Evolutionary conservation across 257 asterid genomes (phyloP), one percentile per base, ranked within the genome.

Genomic region (Plantago major): DNA sequence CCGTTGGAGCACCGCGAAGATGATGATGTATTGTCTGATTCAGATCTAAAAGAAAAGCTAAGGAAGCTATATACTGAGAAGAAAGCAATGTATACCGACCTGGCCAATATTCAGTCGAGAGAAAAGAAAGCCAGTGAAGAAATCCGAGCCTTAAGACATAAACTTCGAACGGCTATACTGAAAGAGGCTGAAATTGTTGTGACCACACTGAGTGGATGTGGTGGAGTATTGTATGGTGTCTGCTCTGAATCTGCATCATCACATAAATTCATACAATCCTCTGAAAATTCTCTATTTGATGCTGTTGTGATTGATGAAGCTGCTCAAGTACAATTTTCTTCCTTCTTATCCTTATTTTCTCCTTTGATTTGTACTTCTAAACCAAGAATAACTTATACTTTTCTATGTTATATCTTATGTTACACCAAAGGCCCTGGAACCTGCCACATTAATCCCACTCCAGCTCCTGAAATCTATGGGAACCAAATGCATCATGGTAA

Each of bases 231-330:
- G 38, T 87, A 84, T 74, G 97, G 94, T 68, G 97, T 83, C 69
- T 89, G 99, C 78, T 77, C 95, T 45, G 96, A 85, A 68, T 80
- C 95, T 30, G 62, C 78, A 59, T 76, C 85, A 48, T 73, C 81
- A 78, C 89, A 89, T 73, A 93, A 80, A 69, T 93, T 93, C 77
- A 64, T 76, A 63, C 70, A 72, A 69, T 71, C 95, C 67, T 73
- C 84, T 50, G 99, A 89, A 67, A 76, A 74, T 75, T 64, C 80
- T 63, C 78, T 93, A 46, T 93, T 93, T 81, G 99, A 93, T 80
- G 97, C 97, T 57, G 91, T 93, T 77, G 91, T 93, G 76, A 84
- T 93, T 73, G 99, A 93, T 83, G 99, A 93, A 89, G 99, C 99
- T 28, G 99, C 99, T 65, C 97, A 93, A 76, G 99, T 93, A 80